A percentile compares a stretch with the other conserved stretches of the same genome.
These are phyloP conservation scores for Withania somnifera DNA, from an alignment of 305 asterid species.

Conservation along the genomic window DNA sequence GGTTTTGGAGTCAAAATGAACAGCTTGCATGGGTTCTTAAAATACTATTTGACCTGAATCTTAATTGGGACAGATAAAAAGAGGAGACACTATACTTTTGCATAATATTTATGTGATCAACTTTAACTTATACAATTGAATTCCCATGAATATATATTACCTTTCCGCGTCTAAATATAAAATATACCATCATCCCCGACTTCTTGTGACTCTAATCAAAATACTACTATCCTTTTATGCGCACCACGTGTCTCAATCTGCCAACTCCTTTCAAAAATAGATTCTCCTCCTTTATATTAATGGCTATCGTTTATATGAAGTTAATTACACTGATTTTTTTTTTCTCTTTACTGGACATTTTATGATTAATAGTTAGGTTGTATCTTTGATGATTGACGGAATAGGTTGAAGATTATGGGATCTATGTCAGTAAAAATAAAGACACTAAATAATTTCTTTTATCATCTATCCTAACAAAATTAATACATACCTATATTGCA, in stretches of 20 bases:
- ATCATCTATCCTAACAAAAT: no score
- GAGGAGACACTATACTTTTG: conserved; percentile 6
- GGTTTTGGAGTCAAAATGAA: neutral
- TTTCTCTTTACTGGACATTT: no score
- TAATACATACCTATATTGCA: no score
- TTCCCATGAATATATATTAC: conserved; percentile 11
- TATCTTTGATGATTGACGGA: no score
- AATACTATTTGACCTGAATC: conserved; percentile 34
- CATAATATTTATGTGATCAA: conserved; percentile 5
- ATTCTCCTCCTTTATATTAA: neutral
- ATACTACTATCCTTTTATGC: neutral
- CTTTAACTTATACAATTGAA: neutral
- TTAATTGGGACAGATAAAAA: neutral
- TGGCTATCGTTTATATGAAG: neutral
- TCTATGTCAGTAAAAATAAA: no score
- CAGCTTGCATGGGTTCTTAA: neutral
- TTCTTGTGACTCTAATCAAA: conserved; percentile 2
- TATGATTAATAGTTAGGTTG: no score
- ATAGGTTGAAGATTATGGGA: no score
- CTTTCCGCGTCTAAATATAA: neutral
- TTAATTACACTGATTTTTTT: neutral
- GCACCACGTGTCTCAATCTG: neutral
- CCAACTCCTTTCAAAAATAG: neutral
- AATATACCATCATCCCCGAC: neutral
- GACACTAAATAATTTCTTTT: no score